Conservation (phyloP, 2,329 filamentous ascomycete genomes). For the Claviceps sorghi region DNA sequence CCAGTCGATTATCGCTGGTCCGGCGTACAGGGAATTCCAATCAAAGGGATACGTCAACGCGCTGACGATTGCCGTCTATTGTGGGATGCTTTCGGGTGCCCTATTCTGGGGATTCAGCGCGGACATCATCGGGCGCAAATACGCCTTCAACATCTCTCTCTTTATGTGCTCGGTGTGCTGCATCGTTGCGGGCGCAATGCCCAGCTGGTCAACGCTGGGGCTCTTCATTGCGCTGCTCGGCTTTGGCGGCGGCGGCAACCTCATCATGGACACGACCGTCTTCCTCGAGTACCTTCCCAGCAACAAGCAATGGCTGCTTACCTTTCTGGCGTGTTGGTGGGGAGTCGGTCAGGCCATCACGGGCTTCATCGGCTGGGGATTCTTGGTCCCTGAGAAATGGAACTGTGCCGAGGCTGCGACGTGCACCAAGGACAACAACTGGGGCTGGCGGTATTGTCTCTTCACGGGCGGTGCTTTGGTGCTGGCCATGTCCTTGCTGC, state of each 20-base stretch:
- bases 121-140: slow-evolving; percentile 52
- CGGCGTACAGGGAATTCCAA: slow-evolving; percentile 45
- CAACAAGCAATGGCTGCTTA: slow-evolving; percentile 32
- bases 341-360: slow-evolving; percentile 35
- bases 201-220: slow-evolving; percentile 50
- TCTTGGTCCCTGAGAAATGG: slow-evolving; percentile 33
- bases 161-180: slow-evolving; percentile 43
- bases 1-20: slow-evolving; percentile 46
- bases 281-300: slow-evolving; percentile 37
- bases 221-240: slow-evolving; percentile 48
- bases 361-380: slow-evolving; percentile 29
- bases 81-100: slow-evolving; percentile 39
- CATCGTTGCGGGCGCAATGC: slow-evolving; percentile 50
- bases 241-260: slow-evolving; percentile 43
- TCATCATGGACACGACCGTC: slow-evolving; percentile 36
- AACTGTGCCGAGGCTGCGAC: slow-evolving; percentile 27
- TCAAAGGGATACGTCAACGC: slow-evolving; percentile 38
- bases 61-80: slow-evolving; percentile 47
- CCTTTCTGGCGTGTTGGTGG: slow-evolving; percentile 33
- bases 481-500: slow-evolving; percentile 28
- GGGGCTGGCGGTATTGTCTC: slow-evolving; percentile 34
- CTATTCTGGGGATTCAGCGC: slow-evolving; percentile 55
- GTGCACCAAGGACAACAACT: slow-evolving; percentile 31
- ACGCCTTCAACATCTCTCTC: slow-evolving; percentile 54
- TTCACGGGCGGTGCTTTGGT: slow-evolving; percentile 31